Base-by-base conservation (phyloP, 805 yeast species). In the Hanseniaspora meyeri region DNA sequence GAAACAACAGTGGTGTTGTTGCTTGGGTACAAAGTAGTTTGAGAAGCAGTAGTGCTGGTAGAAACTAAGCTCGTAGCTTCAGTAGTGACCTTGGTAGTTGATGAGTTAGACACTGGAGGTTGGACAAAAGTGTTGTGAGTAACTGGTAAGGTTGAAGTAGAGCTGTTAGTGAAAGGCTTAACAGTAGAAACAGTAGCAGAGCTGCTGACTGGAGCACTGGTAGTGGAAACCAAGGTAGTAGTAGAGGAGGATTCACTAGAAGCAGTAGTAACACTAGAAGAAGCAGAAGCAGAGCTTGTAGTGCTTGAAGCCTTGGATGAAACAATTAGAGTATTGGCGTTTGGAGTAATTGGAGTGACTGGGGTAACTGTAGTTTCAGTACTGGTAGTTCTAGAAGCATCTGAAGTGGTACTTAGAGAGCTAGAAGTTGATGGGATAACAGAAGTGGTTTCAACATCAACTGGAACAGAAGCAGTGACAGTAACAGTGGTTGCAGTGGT, bases 301-400 rank as follows among this genome's bases (percentile, higher is more conserved):
- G 69, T 14, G n/a, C 38, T 17, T 17, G 69, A 50, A 11, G 74
- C 57, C 9, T 73, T 54, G 8, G 72, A 50, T 19, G 74, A 57
- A 12, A 46, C 39, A 46, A 34, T 11, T 29, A 46, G 19, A 12
- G 49, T 46, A 39, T 46, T 46, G n/a, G 11, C 27, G 7, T 49
- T 43, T 24, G 58, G 34, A 34, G 57, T 27, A n/a, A 57, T 17
- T 24, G 51, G 38, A 17, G 59, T 39, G 32, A 43, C 12, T 16
- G 40, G 45, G n/a, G 59, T 38, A 17, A 47, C 43, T 24, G 57
- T 24, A 27, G 50, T 17, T 12, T 45, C 31, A 36, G 47, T 11
- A n/a, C 42, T 50, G 2, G 52, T 16, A 31, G 66, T 39, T 2
- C 56, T 47, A 12, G 63, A 36, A 51, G 61, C 34, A 38, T 61